A percentile compares a stretch with the other conserved stretches of the same genome.
phyloP scores from a whole-genome alignment of 2,329 filamentous ascomycete genomes.

The Cordyceps militaris region DNA sequence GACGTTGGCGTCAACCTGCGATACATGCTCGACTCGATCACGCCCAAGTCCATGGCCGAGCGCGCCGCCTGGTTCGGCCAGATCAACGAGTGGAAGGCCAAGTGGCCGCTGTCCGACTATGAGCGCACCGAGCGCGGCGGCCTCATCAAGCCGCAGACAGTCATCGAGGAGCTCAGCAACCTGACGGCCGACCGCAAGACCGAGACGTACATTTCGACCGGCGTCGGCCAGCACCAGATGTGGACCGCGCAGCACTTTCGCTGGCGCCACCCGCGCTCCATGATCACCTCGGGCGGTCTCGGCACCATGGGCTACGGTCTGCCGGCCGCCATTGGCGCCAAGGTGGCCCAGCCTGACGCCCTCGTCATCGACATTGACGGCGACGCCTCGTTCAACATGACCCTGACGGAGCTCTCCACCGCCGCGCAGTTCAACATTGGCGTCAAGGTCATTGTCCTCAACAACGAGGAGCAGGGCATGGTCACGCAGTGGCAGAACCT shows the following conservation, averaged over 20 bases:
- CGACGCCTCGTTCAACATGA: constrained; percentile 99
- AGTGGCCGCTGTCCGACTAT: constrained; percentile 78
- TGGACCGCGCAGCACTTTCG: constrained; percentile 96
- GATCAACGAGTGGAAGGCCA: constrained; percentile 84
- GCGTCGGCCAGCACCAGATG: constrained; percentile 98
- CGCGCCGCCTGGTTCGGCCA: constrained; percentile 82
- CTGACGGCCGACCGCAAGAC: constrained; percentile 75
- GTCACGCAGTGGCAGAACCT: constrained; percentile 94
- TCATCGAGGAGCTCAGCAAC: constrained; percentile 85
- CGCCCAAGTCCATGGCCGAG: constrained; percentile 53
- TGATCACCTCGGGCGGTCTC: constrained; percentile 94
- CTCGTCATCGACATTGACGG: constrained; percentile 95
- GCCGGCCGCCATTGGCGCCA: constrained; percentile 89
- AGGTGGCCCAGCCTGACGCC: constrained; percentile 69
- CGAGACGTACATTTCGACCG: constrained; percentile 81
- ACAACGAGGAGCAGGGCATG: constrained; percentile 97
- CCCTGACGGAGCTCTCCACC: constrained; percentile 87
- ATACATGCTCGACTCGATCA: constrained; percentile 65
- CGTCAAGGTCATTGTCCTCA: constrained; percentile 88
- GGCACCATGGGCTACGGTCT: constrained; percentile 86
- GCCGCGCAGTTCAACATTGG: constrained; percentile 94
- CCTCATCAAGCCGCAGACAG: constrained; percentile 86
- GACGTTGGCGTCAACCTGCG: constrained; percentile 77
- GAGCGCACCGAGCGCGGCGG: constrained; percentile 70
- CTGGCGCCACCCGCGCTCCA: constrained; percentile 83